Conservation (phyloP, 2,329 filamentous ascomycete species). For the Botrytis cinerea region DNA sequence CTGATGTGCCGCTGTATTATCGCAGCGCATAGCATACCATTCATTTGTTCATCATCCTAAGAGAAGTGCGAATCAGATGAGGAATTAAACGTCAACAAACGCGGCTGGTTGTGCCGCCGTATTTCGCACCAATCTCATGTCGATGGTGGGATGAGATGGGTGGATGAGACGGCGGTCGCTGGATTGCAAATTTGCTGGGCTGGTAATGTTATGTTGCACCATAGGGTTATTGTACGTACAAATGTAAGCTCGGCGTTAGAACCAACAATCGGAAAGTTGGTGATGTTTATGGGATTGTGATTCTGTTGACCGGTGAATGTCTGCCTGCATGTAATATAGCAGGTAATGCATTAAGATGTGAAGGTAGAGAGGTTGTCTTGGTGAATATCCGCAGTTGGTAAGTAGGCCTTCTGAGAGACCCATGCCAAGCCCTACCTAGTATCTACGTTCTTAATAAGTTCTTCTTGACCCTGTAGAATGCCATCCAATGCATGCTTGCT, state of each 20-base stretch:
- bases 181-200: conserved; percentile 3
- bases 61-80: background rate
- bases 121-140: conserved; percentile 16
- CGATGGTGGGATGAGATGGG: conserved; percentile 12
- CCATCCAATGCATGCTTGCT: background rate
- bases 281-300: background rate
- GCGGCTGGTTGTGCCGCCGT: conserved; percentile 21
- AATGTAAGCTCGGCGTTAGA: conserved; percentile 7
- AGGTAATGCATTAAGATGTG: background rate
- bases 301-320: background rate
- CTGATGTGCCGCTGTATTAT: background rate
- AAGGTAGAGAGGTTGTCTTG: background rate
- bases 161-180: background rate
- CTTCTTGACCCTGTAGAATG: conserved; percentile 3
- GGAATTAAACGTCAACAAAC: conserved; percentile 18
- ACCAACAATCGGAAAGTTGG: background rate
- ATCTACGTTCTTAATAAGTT: background rate
- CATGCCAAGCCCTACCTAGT: conserved; percentile 9
- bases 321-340: background rate
- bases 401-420: background rate
- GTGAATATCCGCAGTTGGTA: background rate
- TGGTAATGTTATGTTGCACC: conserved; percentile 5
- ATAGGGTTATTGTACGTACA: conserved; percentile 11
- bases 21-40: conserved; percentile 4
- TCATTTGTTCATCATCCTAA: background rate